Conservation (phyloP, 1,139 yeast genomes). For the Pichia terricola region DNA sequence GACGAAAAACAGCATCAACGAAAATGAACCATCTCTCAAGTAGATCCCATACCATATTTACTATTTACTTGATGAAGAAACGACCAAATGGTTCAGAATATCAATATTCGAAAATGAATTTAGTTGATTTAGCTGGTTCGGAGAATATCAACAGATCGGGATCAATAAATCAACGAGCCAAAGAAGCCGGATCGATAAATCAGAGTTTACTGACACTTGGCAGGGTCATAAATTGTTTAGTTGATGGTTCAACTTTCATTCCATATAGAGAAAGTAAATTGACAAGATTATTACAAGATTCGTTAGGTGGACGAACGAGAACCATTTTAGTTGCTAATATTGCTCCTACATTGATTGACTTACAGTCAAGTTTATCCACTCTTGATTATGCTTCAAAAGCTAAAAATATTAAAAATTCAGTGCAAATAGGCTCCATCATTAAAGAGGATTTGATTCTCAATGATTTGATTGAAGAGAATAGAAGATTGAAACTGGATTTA, state of each 20-base stretch:
- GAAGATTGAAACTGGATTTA: slow-evolving; percentile 52
- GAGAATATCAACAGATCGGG: slow-evolving; percentile 76
- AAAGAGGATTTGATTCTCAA: slow-evolving; percentile 41
- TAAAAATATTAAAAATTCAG: slow-evolving; percentile 58
- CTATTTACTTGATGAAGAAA: slow-evolving; percentile 46
- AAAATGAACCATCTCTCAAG: slow-evolving; percentile 62
- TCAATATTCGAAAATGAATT: slow-evolving; percentile 56
- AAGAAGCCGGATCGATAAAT: slow-evolving; percentile 84
- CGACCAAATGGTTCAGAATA: slow-evolving; percentile 29
- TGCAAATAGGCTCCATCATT: slow-evolving; percentile 38
- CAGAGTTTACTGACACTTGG: slow-evolving; percentile 78
- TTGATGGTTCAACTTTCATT: slow-evolving; percentile 51
- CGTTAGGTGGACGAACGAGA: slow-evolving; percentile 74
- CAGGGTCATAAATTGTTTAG: slow-evolving; percentile 68
- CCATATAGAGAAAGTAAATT: slow-evolving; percentile 84
- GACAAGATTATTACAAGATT: slow-evolving; percentile 70
- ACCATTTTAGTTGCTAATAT: slow-evolving; percentile 76
- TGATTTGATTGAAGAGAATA: slow-evolving; percentile 45
- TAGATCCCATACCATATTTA: slow-evolving; percentile 66
- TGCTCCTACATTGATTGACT: slow-evolving; percentile 65
- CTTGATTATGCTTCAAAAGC: slow-evolving; percentile 81
- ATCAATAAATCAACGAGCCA: slow-evolving; percentile 66
- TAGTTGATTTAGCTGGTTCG: slow-evolving; percentile 75
- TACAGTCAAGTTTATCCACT: slow-evolving; percentile 76
- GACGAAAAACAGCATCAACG: slow-evolving; percentile 59